Evolutionary conservation across 1,284 basidiomycete species (phyloP).

Genomic region (Austroboletus novae-zelandiae): DNA sequence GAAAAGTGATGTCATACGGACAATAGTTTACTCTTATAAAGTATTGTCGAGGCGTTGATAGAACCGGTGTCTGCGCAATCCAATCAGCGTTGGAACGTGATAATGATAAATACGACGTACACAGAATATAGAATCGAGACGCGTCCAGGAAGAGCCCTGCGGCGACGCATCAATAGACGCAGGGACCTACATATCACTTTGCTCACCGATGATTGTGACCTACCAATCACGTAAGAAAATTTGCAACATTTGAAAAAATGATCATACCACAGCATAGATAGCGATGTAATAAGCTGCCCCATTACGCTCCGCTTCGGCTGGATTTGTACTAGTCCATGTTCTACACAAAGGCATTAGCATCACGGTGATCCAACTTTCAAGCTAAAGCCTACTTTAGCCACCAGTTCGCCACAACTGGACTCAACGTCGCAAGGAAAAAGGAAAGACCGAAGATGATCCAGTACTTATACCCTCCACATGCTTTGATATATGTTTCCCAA

Average conservation of each 20-base stretch:
- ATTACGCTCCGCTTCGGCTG: conserved; percentile 38
- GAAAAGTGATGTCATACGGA: neutral
- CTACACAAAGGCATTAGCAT: conserved; percentile 32
- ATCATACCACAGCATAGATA: conserved; percentile 67
- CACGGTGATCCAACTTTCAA: neutral
- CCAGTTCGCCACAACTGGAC: conserved; percentile 79
- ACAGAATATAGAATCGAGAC: conserved; percentile 64
- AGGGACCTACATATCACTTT: neutral
- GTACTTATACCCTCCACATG: conserved; percentile 64
- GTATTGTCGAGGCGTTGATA: conserved; percentile 63
- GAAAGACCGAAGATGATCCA: conserved; percentile 69
- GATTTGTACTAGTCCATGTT: conserved; percentile 61
- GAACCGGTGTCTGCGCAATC: conserved; percentile 55
- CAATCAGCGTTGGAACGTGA: conserved; percentile 9
- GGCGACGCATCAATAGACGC: conserved; percentile 6
- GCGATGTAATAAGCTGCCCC: conserved; percentile 72
- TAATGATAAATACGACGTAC: conserved; percentile 35
- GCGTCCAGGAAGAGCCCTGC: conserved; percentile 65
- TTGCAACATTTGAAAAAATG: neutral
- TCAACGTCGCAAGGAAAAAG: conserved; percentile 63
- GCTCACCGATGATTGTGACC: conserved; percentile 42
- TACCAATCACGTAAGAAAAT: conserved; percentile 19
- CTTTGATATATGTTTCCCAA: conserved; percentile 78
- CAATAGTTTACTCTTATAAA: conserved; percentile 65
- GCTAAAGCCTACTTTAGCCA: conserved; percentile 65